Conservation (phyloP, 2,329 filamentous ascomycete genomes). For the Colletotrichum sp. region DNA sequence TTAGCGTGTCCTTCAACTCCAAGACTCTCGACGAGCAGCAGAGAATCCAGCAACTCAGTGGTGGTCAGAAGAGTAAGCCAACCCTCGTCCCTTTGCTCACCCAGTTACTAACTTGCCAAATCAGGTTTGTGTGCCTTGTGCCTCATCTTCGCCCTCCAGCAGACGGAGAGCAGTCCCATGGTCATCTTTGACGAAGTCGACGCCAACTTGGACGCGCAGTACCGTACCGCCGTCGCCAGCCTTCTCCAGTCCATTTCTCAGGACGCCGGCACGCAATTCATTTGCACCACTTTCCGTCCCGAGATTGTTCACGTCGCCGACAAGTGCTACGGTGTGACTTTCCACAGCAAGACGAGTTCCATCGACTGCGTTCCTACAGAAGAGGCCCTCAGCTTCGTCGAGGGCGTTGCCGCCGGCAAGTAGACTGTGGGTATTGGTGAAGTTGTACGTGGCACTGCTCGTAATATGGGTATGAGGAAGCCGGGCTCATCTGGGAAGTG, state of each 20-base stretch:
- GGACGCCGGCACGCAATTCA: conserved; percentile 79
- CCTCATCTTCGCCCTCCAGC: conserved; percentile 97
- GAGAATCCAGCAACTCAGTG: conserved; percentile 94
- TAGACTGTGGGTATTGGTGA: background rate
- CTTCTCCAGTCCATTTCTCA: conserved; percentile 82
- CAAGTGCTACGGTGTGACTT: conserved; percentile 97
- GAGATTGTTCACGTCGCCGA: conserved; percentile 96
- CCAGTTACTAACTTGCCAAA: conserved; percentile 23
- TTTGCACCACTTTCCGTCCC: conserved; percentile 97
- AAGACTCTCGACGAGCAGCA: conserved; percentile 96
- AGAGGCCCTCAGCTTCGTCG: conserved; percentile 91
- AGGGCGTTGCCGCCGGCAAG: conserved; percentile 66
- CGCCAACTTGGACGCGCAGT: conserved; percentile 96
- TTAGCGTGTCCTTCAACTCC: conserved; percentile 98
- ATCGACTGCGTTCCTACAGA: conserved; percentile 90
- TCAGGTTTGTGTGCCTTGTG: conserved; percentile 92
- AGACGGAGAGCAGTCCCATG: conserved; percentile 95
- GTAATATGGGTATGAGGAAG: background rate
- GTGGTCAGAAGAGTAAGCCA: conserved; percentile 91
- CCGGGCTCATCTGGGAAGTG: background rate
- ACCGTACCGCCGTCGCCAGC: conserved; percentile 91
- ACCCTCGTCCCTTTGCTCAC: background rate
- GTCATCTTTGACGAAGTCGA: conserved; percentile 99
- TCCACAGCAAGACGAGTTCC: conserved; percentile 90
- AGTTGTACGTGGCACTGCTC: background rate